phyloP scores from a whole-genome alignment of 139 green algal genomes.

The Parachlorella kessleri region DNA sequence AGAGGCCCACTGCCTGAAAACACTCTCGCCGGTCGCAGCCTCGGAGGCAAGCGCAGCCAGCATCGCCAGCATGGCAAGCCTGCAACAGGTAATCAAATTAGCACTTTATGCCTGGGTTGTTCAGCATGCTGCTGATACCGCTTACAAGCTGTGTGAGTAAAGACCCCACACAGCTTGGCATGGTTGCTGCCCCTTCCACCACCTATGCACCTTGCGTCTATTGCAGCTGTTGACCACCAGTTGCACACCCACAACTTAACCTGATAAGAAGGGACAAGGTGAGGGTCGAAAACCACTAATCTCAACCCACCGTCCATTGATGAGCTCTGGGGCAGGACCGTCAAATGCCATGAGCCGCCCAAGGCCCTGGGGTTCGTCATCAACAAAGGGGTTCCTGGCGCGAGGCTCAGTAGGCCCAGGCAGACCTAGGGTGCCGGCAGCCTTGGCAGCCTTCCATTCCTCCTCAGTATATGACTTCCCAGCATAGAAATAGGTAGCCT shows the following conservation, averaged over 20 bases:
- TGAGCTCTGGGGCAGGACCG: slow-evolving; percentile 9
- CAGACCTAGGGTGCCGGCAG: not conserved
- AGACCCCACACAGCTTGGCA: no score
- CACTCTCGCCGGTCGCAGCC: slow-evolving; percentile 41
- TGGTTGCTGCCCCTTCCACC: no score
- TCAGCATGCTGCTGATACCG: not conserved
- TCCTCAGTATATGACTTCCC: not conserved
- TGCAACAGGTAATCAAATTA: not conserved
- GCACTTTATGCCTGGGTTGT: not conserved
- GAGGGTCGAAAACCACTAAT: no score
- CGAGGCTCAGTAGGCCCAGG: not conserved
- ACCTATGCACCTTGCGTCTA: no score
- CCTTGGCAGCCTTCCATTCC: not conserved
- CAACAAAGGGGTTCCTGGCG: not conserved
- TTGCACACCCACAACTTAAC: no score
- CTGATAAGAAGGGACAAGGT: no score
- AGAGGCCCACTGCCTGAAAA: slow-evolving; percentile 49
- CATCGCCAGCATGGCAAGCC: slow-evolving; percentile 71
- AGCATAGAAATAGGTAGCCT: not conserved
- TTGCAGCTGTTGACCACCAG: no score
- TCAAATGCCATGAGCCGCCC: not conserved
- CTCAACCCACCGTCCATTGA: slow-evolving; percentile 41
- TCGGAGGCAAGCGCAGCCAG: slow-evolving; percentile 57
- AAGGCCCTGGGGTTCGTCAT: not conserved
- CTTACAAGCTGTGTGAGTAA: not conserved